phyloP scores from a whole-genome alignment of 2,329 filamentous ascomycete species.

The Celoporthe dispersa region DNA sequence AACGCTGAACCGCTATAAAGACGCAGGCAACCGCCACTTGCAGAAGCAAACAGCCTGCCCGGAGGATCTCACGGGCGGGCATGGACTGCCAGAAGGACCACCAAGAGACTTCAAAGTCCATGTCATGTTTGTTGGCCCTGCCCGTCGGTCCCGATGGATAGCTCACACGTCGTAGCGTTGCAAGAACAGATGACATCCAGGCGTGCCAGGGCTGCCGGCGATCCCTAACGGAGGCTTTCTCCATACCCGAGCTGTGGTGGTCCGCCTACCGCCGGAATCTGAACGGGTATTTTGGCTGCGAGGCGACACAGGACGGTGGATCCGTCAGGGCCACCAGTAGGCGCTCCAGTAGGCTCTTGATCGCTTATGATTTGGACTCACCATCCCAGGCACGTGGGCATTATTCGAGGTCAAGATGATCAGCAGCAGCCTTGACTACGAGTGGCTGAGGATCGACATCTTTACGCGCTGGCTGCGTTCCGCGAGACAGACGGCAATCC shows the following conservation, averaged over 20 bases:
- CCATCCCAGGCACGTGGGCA: not conserved
- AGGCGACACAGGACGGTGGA: conserved; percentile 30
- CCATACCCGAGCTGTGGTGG: conserved; percentile 44
- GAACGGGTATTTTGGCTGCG: conserved; percentile 47
- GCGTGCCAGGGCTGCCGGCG: not conserved
- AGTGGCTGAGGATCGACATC: not conserved
- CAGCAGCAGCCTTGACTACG: not conserved
- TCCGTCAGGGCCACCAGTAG: conserved; percentile 31
- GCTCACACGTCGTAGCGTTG: not conserved
- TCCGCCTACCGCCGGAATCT: conserved; percentile 38
- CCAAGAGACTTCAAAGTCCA: not conserved
- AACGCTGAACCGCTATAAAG: not conserved
- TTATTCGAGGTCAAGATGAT: not conserved
- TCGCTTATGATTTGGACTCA: not conserved
- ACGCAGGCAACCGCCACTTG: not conserved
- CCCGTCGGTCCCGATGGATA: not conserved
- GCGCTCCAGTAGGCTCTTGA: conserved; percentile 30
- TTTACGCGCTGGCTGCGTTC: not conserved
- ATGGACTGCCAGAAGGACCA: not conserved
- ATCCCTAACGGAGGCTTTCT: conserved; percentile 34
- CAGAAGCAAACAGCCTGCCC: not conserved
- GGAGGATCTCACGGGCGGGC: not conserved
- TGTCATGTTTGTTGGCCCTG: not conserved
- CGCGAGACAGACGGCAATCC: not conserved
- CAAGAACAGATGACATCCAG: not conserved